Evolutionary conservation across 2,329 filamentous ascomycete species (phyloP), one percentile per base, ranked within the genome.

Genomic region (Diplodia scrobiculata): DNA sequence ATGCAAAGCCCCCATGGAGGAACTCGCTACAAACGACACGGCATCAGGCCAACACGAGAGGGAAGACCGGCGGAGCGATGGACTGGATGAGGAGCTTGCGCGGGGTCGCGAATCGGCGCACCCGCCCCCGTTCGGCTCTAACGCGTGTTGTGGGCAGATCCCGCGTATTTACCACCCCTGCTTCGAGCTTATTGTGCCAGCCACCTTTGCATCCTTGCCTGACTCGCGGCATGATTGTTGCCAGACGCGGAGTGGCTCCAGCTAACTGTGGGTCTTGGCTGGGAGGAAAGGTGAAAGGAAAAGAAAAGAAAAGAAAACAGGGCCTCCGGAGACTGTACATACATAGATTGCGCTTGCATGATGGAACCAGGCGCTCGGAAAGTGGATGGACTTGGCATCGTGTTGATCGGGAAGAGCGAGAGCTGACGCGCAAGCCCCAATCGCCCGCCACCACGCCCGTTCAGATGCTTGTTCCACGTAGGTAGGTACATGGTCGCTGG

Each of bases 11-110:
- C 9, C 14, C 41, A 48, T 27, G 14, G 38, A 25, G 17, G 51
- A 53, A 48, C 38, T 17, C 19, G 45, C 21, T 17, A 47, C 10
- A 19, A 36, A 19, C 38, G 38, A 41, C 29, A 47, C 38, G 55
- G 55, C n/a, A 60, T 60, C 55, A 48, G 55, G 55, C 55, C 38
- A n/a, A 60, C 55, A 60, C 21, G 55, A 60, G 55, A 51, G 45
- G 11, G 19, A 48, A 11, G 34, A 13, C 34, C 9, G 34, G 34
- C 34, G 10, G 34, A 36, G 34, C 34, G 10, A 11, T 10, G 34
- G 10, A 10, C 34, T 36, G 10, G 48, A 34, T 32, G 17, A 38
- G 29, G n/a, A 59, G 21, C 55, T 59, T 19, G 34, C 25, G 38
- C 55, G 38, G 38, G 36, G 34, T 59, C 19, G 19, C 53, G 38